Base-by-base conservation (phyloP, 2,329 filamentous ascomycete genomes). In the Diaporthe sp. region DNA sequence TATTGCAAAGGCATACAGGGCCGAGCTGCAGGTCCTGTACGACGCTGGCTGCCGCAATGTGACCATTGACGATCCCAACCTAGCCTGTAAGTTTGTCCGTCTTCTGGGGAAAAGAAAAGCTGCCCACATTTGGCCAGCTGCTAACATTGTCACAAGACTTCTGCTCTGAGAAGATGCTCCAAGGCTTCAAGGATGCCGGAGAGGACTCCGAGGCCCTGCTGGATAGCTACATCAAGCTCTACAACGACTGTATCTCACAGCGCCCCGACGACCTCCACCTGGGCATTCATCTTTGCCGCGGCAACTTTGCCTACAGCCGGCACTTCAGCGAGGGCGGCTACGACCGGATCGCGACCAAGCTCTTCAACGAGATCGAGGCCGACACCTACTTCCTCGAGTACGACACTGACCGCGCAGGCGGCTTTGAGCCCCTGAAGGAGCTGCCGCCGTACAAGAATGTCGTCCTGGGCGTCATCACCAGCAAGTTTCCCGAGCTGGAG, bases 171-270 rank as follows among this genome's bases (percentile, higher is more conserved):
- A 90, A 90, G 76, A 93, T 93, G 90, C 84, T 92, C 22, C 83
- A 86, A 72, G 90, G 90, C 37, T 90, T 86, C 73, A 79, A 87
- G 84, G 85, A 88, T 72, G 87, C 87, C 30, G 92, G 93, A 77
- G 84, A 88, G 56, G 86, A 91, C 25, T 87, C 92, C 17, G 91
- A 93, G 50, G 88, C 90, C 75, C 88, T 94, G 76, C 88, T 95
- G 68, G 90, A 93, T 78, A 87, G 89, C 42, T 95, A 95, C 80
- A 89, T 95, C 81, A 88, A 90, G 81, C 89, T 93, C 78, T 94
- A 94, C 86, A 94, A 94, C 80, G 91, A 93, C 80, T 92, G 90
- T 80, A 88, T 94, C 78, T 84, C 86, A 37, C 86, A 87, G 76
- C 86, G 91, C 0, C 92, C 92, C 0, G 83, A 85, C 8, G 92